Evolutionary conservation across 768 basidiomycete species (phyloP).

Genomic region (Psilocybe subaeruginosa): DNA sequence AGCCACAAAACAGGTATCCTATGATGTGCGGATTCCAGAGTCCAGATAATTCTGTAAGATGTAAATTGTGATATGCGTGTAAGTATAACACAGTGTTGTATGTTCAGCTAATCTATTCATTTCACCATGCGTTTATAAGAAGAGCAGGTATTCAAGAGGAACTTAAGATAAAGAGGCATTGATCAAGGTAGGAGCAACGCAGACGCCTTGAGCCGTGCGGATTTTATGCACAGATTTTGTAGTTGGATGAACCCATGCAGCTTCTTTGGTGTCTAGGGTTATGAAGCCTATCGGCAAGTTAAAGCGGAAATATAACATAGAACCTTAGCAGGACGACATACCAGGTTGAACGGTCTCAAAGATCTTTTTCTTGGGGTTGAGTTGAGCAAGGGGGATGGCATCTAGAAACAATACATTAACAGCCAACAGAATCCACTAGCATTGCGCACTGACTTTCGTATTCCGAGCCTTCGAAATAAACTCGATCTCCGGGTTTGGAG

Average conservation of each 20-base stretch:
- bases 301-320: not conserved
- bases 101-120: too few relatives aligned
- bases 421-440: not conserved
- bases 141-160: too few relatives aligned
- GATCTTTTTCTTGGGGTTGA: conserved; percentile 99
- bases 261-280: conserved; percentile 85
- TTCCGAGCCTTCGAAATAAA: conserved; percentile 93
- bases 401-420: conserved; percentile 34
- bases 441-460: conserved; percentile 65
- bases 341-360: conserved; percentile 97
- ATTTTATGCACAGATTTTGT: conserved; percentile 84
- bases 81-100: too few relatives aligned
- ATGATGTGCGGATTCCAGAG: too few relatives aligned
- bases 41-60: too few relatives aligned
- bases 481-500: conserved; percentile 87
- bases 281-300: conserved; percentile 64
- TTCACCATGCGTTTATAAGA: too few relatives aligned
- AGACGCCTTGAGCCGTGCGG: conserved; percentile 83
- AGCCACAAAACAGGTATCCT: conserved; percentile 13
- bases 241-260: conserved; percentile 89
- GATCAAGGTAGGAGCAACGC: conserved; percentile 76
- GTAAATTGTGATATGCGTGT: too few relatives aligned
- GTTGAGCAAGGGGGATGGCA: conserved; percentile 71
- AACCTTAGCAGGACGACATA: conserved; percentile 23
- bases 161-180: conserved; percentile 90